A percentile compares a stretch with the other conserved stretches of the same genome.
Conservation (phyloP, 106 monocot genomes). For the Allium fistulosum region DNA sequence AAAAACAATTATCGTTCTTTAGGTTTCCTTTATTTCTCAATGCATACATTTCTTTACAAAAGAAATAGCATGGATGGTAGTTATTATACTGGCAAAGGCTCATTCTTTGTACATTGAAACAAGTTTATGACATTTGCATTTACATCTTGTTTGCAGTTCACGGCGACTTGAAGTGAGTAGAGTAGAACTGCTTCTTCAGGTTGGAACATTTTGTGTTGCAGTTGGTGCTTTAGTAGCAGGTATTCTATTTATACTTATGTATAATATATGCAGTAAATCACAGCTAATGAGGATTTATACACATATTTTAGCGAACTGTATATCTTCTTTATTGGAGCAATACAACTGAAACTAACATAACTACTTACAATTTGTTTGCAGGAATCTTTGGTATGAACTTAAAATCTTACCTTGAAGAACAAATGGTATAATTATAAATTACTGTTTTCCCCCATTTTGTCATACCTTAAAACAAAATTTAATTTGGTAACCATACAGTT, state of each 20-base stretch:
- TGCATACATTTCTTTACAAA: background rate
- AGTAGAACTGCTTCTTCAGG: conserved; percentile 92
- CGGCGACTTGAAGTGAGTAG: conserved; percentile 85
- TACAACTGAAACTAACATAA: too few species aligned
- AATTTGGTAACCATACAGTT: too few species aligned
- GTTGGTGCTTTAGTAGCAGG: conserved; percentile 95
- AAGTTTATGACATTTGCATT: background rate
- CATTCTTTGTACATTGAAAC: background rate
- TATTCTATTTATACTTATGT: background rate
- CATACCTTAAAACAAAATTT: too few species aligned
- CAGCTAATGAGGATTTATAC: too few species aligned
- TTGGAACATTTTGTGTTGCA: conserved; percentile 95
- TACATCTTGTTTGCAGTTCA: conserved; percentile 42
- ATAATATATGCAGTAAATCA: too few species aligned
- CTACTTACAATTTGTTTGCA: conserved; percentile 9
- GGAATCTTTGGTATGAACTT: conserved; percentile 99
- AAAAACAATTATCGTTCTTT: background rate
- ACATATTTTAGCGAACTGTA: too few species aligned
- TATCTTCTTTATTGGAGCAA: too few species aligned
- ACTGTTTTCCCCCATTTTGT: too few species aligned
- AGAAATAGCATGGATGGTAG: background rate
- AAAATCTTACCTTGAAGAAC: conserved; percentile 87
- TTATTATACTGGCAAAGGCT: background rate
- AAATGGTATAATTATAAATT: conserved; percentile 33
- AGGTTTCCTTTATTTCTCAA: background rate